Evolutionary conservation across 768 basidiomycete species (phyloP), one percentile per base, ranked within the genome.

Genomic region (Calvatia gigantea): DNA sequence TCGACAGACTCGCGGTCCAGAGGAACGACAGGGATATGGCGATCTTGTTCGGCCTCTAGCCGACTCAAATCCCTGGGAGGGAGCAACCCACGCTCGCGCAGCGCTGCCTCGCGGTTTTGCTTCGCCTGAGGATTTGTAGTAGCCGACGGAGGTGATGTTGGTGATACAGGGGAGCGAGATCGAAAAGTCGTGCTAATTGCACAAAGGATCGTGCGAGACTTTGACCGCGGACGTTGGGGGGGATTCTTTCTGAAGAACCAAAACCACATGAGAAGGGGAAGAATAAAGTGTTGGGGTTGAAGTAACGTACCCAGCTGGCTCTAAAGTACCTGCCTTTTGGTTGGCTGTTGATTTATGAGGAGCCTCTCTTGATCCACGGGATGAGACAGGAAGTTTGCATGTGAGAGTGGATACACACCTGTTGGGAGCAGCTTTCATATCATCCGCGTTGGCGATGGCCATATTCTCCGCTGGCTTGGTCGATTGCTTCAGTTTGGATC

Each of bases 81-180:
- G 2, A 81, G 70, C 35, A 87, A 70, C 0, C 85, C 84, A 29
- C 83, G 77, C 60, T 78, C 83, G 11, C 84, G 77, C 19, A 86
- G 73, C 1, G 85, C 84, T 2, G 81, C 83, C 43, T 84, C 79
- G 19, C 80, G 72, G 12, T 70, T 67, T 25, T 75, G 73, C 38
- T 69, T 71, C 5, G 73, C 65, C 50, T 63, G 62, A 41, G 62
- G 64, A 50, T 60, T 63, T 28, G 65, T 51, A 29, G 56, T 57
- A 43, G 49, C 60, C 33, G 59, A 61, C 21, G 64, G 61, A 54
- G 53, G 58, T 31, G 56, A 57, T 56, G 44, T 56, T 19, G 35
- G 39, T 32, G 38, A 28, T 33, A n/a, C 45, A 43, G 28, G 44
- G 37, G 49, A 41, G 9, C 25, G 32, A 8, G 61, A 28, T 9